phyloP scores from a whole-genome alignment of 2,329 filamentous ascomycete species.

The Alternaria arbusti region DNA sequence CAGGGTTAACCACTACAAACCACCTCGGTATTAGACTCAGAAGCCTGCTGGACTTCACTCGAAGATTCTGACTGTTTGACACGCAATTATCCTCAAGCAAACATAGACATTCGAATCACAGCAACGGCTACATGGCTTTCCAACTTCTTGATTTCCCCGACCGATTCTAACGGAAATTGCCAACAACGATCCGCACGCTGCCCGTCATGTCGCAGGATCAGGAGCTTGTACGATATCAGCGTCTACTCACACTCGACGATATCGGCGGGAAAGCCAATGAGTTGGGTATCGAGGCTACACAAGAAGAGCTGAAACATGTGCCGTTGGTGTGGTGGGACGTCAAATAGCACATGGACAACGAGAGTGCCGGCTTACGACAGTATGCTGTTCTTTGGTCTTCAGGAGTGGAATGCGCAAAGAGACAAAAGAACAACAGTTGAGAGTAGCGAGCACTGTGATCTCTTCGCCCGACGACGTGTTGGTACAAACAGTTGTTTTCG shows the following conservation, averaged over 20 bases:
- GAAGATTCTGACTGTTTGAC: neutral
- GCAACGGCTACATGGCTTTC: neutral
- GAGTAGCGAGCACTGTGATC: neutral
- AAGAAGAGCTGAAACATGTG: neutral
- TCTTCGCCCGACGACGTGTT: neutral
- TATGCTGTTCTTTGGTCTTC: slow-evolving; percentile 19
- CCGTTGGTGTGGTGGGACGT: neutral
- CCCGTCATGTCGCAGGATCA: neutral
- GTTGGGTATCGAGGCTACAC: neutral
- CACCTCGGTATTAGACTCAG: neutral
- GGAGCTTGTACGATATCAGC: neutral
- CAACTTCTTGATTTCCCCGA: neutral
- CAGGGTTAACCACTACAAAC: neutral
- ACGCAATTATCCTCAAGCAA: neutral
- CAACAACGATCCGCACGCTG: neutral
- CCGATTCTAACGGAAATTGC: neutral
- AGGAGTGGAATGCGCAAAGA: neutral
- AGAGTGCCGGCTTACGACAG: neutral
- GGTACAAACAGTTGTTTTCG: neutral
- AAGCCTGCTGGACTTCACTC: neutral
- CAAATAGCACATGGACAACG: neutral
- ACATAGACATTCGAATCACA: neutral
- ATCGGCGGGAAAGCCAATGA: neutral
- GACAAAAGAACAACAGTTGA: neutral
- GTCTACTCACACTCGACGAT: neutral